Evolutionary conservation across 2,329 filamentous ascomycete genomes (phyloP), one percentile per base, ranked within the genome.

Genomic region (Rhynchosporium graminicola): DNA sequence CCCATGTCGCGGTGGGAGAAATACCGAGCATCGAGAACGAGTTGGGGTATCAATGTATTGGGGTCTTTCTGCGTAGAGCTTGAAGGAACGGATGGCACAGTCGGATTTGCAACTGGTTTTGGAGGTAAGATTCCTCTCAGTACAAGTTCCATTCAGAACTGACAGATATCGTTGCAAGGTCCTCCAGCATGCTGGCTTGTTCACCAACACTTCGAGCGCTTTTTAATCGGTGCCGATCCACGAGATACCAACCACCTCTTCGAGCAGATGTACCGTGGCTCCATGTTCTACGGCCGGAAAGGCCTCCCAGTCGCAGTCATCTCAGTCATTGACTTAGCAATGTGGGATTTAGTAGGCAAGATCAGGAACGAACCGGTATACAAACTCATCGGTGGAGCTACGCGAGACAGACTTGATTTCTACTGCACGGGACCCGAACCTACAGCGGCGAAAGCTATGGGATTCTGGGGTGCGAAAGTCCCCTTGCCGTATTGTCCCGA

Each of bases 221-320:
- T 97, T 82, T 79, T 97, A 65, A 83, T 97, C 69, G 92, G 92
- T 47, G 88, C 91, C 70, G 93, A 97, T 75, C 92, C 92, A 10
- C 84, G 93, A 70, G 92, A 97, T 74, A 96, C 91, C 59, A 97
- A 96, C 77, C 84, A 93, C 66, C 81, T 97, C 36, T 97, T 96
- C 74, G 93, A 97, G 80, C 92, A 96, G 76, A 97, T 97, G 93
- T 97, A 97, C 80, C 87, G 92, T 64, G 90, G 84, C 1, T 96
- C 92, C 69, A 96, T 97, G 91, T 97, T 97, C 81, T 97, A 97
- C 74, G 93, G 93, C 65, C 88, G 93, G 69, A 97, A 97, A 77
- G 93, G 93, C 52, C 85, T 97, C 1, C 90, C 93, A 1, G 85
- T 94, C 10, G 93, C 93, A 59, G 89, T 96, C 72, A 97, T 97